These are phyloP conservation scores for Lyophyllum decastes DNA, from an alignment of 768 basidiomycete genomes.

Conservation along the genomic window DNA sequence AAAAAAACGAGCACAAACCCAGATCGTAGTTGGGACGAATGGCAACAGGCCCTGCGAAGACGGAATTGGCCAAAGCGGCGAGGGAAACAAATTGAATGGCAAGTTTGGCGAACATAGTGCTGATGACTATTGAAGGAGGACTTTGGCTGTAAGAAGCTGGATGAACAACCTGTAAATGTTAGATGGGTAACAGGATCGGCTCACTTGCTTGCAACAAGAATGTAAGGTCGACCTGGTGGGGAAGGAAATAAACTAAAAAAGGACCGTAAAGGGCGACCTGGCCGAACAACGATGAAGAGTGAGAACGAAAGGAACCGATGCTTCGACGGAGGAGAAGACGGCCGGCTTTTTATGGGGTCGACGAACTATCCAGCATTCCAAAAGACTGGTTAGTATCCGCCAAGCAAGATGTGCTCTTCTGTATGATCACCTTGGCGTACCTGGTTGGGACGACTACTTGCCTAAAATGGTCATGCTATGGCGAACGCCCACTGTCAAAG, in stretches of 20 bases:
- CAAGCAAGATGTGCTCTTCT: not conserved
- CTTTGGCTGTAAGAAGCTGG: not conserved
- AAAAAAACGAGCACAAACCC: slow-evolving; percentile 21
- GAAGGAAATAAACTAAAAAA: slow-evolving; percentile 25
- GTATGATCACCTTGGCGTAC: slow-evolving; percentile 33
- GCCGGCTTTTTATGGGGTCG: slow-evolving; percentile 20
- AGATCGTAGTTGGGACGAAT: slow-evolving; percentile 24
- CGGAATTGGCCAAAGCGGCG: slow-evolving; percentile 30
- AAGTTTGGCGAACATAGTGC: slow-evolving; percentile 41
- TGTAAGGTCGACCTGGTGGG: slow-evolving; percentile 31
- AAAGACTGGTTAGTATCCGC: not conserved
- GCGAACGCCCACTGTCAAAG: too few species aligned
- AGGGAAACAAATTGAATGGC: slow-evolving; percentile 30
- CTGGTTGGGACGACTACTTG: slow-evolving; percentile 33
- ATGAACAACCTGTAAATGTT: not conserved
- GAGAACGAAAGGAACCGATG: slow-evolving; percentile 22
- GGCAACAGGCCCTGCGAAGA: slow-evolving; percentile 32
- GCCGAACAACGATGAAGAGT: slow-evolving; percentile 28
- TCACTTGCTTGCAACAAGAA: slow-evolving; percentile 28
- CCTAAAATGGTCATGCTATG: slow-evolving; percentile 2
- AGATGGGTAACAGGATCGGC: slow-evolving; percentile 5
- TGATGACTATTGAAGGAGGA: slow-evolving; percentile 19
- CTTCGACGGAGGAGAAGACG: slow-evolving; percentile 1
- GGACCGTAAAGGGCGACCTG: slow-evolving; percentile 41
- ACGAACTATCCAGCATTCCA: slow-evolving; percentile 7